Evolutionary conservation across 1,139 yeast genomes (phyloP).

Genomic region (Sugiyamaella castrensis): DNA sequence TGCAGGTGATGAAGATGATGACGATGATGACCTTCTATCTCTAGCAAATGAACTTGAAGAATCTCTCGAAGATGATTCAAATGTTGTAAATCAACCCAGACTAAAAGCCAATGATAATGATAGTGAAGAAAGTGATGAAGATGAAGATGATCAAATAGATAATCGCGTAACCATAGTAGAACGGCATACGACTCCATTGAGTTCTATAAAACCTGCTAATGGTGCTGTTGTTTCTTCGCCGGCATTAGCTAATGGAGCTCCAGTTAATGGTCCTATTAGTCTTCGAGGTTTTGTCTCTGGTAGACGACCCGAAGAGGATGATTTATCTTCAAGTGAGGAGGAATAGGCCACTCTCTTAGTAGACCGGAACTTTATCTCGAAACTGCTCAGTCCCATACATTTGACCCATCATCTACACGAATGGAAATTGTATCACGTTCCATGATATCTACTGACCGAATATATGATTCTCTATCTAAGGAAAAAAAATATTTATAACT

Average conservation of each 20-base stretch:
- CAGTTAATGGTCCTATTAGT: conserved; percentile 24
- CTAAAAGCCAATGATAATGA: conserved; percentile 8
- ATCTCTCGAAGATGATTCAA: conserved; percentile 27
- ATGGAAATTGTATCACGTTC: too few species aligned
- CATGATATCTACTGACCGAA: too few species aligned
- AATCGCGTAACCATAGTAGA: conserved; percentile 14
- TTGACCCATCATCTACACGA: too few species aligned
- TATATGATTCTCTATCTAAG: too few species aligned
- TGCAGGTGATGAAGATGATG: conserved; percentile 31
- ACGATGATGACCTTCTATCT: conserved; percentile 34
- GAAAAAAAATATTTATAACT: too few species aligned
- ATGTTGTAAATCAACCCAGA: neutral
- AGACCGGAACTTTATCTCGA: too few species aligned
- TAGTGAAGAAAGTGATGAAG: conserved; percentile 24
- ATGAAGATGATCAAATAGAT: conserved; percentile 4
- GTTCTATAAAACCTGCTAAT: conserved; percentile 6
- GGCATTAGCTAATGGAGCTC: neutral
- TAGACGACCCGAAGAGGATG: conserved; percentile 27
- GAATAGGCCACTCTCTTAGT: too few species aligned
- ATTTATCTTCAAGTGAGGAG: conserved; percentile 30
- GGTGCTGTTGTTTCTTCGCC: conserved; percentile 13
- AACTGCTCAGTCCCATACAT: too few species aligned
- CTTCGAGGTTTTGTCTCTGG: conserved; percentile 26
- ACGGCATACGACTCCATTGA: neutral
- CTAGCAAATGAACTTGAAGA: conserved; percentile 32